Evolutionary conservation across 2,329 filamentous ascomycete species (phyloP), one percentile per base, ranked within the genome.

Genomic region (Atkinsonella hypoxylon): DNA sequence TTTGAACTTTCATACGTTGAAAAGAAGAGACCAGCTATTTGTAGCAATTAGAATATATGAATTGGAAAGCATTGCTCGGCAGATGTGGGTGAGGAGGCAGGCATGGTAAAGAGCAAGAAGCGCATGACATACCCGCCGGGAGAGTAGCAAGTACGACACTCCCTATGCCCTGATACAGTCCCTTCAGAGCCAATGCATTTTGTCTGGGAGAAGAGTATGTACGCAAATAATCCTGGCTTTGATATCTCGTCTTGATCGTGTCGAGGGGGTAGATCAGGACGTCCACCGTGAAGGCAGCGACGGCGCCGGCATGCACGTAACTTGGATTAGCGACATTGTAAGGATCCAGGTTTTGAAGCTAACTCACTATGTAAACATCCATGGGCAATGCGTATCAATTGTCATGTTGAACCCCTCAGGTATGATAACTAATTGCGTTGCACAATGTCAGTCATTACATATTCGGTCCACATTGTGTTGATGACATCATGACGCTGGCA

Each of bases 251-350:
- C 64, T 95, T 95, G 60, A 95, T 73, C 0, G 89, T 96, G 64
- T 95, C 90, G 15, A 95, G 74, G 0, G 89, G 90, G 61, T 93
- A 95, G 36, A 95, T 79, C 15, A 95, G 73, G 46, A 94, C 72
- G 65, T 95, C 89, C 51, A 95, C 85, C 1, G 85, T 84, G 63
- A 95, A 89, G 26, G 89, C 90, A 55, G 89, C 89, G 49, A 86
- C 77, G 49, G 88, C 89, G 51, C 89, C 89, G 45, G 89, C 88
- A 87, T 93, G 52, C 40, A 38, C 8, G 11, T n/a, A 12, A 9
- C 10, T 17, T n/a, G 31, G 39, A n/a, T 43, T 36, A 15, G 30
- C 13, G 11, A 42, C 22, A 15, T 30, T 30, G 7, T 48, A 4
- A 15, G 7, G 15, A n/a, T 15, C 6, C 10, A 18, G 5, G 11